Evolutionary conservation across 805 yeast species (phyloP).

Genomic region (Saccharomycopsis fodiens): DNA sequence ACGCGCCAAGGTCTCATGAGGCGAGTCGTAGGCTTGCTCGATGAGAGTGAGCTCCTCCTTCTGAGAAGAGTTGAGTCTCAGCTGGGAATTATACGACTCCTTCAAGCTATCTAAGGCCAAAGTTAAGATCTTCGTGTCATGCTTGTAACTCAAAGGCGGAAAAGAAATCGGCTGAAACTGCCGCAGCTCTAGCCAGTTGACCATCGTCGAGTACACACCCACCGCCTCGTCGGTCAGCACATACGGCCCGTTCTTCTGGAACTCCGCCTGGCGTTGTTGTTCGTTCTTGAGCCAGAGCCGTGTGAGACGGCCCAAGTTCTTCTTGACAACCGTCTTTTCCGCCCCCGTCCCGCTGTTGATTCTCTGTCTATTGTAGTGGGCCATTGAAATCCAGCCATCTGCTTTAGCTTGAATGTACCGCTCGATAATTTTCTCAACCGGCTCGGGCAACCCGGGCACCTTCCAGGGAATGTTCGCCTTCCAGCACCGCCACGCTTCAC

Average conservation of each 20-base stretch:
- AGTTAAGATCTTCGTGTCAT: slow-evolving; percentile 84
- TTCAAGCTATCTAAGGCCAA: slow-evolving; percentile 85
- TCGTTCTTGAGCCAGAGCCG: slow-evolving; percentile 89
- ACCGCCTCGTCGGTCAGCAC: slow-evolving; percentile 85
- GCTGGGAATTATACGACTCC: slow-evolving; percentile 67
- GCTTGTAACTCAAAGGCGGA: slow-evolving; percentile 87
- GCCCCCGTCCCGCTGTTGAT: slow-evolving; percentile 85
- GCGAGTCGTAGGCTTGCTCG: slow-evolving; percentile 95
- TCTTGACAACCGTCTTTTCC: slow-evolving; percentile 89
- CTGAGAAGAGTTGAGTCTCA: slow-evolving; percentile 76
- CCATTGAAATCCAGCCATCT: slow-evolving; percentile 92
- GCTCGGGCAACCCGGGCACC: slow-evolving; percentile 92
- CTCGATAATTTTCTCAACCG: slow-evolving; percentile 77
- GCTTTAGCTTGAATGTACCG: slow-evolving; percentile 92
- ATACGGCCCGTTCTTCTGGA: slow-evolving; percentile 81
- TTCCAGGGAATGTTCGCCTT: slow-evolving; percentile 98
- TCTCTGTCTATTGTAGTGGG: slow-evolving; percentile 86
- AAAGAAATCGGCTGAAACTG: slow-evolving; percentile 84
- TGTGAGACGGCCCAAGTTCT: slow-evolving; percentile 86
- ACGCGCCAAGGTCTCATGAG: slow-evolving; percentile 84
- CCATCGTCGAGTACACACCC: slow-evolving; percentile 76
- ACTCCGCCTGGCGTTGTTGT: slow-evolving; percentile 77
- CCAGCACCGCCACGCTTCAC: slow-evolving; percentile 99
- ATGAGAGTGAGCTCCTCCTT: slow-evolving; percentile 89
- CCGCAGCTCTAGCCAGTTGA: slow-evolving; percentile 82